phyloP scores from a whole-genome alignment of 371 early-diverging fungal genomes.

The Blakeslea trispora region DNA sequence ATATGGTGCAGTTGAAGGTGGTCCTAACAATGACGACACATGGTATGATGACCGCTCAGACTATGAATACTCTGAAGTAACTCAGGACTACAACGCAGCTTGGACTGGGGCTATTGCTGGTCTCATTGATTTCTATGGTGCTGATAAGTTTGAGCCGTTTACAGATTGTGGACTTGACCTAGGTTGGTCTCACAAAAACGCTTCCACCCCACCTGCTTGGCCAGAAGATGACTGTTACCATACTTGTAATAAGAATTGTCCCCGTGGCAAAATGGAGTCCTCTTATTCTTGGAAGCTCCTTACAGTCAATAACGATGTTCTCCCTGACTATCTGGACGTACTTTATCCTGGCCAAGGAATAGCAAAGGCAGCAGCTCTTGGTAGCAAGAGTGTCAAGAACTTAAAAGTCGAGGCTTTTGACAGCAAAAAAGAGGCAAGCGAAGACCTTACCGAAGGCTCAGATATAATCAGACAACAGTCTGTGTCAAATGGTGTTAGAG shows the following conservation, averaged over 20 bases:
- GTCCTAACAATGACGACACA: conserved; percentile 53
- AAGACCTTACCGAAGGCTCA: too few relatives aligned
- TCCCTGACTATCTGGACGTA: conserved; percentile 20
- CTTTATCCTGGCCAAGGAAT: conserved; percentile 47
- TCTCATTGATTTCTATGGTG: conserved; percentile 54
- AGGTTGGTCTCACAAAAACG: conserved; percentile 58
- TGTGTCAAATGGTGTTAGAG: background rate
- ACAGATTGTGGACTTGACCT: conserved; percentile 57
- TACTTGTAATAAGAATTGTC: conserved; percentile 53
- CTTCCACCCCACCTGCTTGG: conserved; percentile 44
- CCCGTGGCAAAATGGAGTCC: conserved; percentile 46
- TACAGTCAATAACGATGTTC: conserved; percentile 17
- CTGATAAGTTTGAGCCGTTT: conserved; percentile 47
- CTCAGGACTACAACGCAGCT: conserved; percentile 64
- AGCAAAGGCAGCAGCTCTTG: conserved; percentile 31
- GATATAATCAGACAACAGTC: background rate
- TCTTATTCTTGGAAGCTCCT: conserved; percentile 49
- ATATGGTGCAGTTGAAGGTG: conserved; percentile 61
- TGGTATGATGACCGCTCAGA: conserved; percentile 60
- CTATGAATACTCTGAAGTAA: conserved; percentile 56
- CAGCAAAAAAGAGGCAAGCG: background rate
- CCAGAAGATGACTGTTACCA: conserved; percentile 53
- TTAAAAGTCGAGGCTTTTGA: too few relatives aligned
- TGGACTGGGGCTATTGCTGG: conserved; percentile 60
- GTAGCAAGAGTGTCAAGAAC: too few relatives aligned